Percentiles rank a stretch among this genome's conserved stretches.
These are phyloP conservation scores for Gynochthodes officinalis DNA, from an alignment of 257 asterid species.

Conservation along the genomic window DNA sequence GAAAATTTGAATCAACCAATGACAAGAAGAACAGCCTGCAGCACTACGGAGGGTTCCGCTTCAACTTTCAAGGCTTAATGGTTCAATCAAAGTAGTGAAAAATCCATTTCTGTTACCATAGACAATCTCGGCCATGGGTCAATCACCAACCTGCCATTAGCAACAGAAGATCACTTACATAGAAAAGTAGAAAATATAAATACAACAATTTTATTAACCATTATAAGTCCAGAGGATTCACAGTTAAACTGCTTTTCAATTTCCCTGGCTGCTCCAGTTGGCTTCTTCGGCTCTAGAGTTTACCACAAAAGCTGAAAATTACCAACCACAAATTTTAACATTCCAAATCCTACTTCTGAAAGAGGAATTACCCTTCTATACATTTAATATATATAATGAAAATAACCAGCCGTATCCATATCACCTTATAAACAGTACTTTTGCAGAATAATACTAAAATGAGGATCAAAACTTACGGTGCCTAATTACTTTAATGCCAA, in stretches of 20 bases:
- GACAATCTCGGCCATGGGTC: constrained; percentile 88
- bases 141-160: constrained; percentile 82
- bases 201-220: constrained; percentile 37
- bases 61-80: constrained; percentile 66
- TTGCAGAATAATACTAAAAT: background rate
- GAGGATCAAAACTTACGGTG: constrained; percentile 52
- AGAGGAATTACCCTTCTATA: background rate
- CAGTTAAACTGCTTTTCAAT: constrained; percentile 78
- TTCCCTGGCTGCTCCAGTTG: constrained; percentile 90
- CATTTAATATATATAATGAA: background rate
- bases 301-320: constrained; percentile 20
- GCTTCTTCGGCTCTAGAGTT: constrained; percentile 69
- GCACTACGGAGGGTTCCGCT: constrained; percentile 83
- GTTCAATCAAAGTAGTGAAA: constrained; percentile 78
- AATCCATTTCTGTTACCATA: constrained; percentile 86
- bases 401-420: background rate
- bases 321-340: background rate
- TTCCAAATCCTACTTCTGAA: background rate
- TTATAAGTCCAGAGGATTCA: constrained; percentile 72
- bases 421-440: background rate
- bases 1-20: background rate
- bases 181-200: background rate
- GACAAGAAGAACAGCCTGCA: constrained; percentile 52
- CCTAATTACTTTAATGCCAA: constrained; percentile 77
- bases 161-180: constrained; percentile 16